Base-by-base conservation (phyloP, 352 stramenopile genomes). In the Globisporangium megalacanthum region DNA sequence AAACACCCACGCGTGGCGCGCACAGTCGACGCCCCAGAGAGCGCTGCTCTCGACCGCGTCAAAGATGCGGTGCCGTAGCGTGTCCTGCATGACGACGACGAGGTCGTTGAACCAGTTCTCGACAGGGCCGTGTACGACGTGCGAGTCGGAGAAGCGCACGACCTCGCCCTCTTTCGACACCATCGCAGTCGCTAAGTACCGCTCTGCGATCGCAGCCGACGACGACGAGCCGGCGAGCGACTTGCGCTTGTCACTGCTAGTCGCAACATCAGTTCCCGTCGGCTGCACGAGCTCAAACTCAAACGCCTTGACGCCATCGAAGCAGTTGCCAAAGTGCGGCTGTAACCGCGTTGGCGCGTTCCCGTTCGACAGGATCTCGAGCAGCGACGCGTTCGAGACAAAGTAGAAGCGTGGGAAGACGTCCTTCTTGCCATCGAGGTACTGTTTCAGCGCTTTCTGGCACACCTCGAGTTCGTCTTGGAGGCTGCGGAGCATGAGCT, bases 351-450 rank as follows among this genome's bases (percentile, higher is more conserved):
- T 78, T 9, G 91, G 92, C 2, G 68, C 61, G 49, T 93, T 98
- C 6, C 95, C 94, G 68, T 98, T 98, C 8, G 84, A 97, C 35
- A 98, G 69, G 59, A 98, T 98, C 57, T 98, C 93, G 3, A 98
- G 79, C 33, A 98, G 64, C 22, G 90, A 94, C 17, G 96, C 87
- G 25, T 97, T 97, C 13, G 91, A 97, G 36, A 98, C 90, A 59
- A 98, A 98, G 60, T 98, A 98, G 62, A 98, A 98, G n/a, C 94
- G 76, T 13, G 95, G 89, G 52, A 97, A 97, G 6, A 97, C 90
- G 54, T 98, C 96, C 68, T 98, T 98, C 73, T 98, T 98, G 49
- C 91, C 90, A 52, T 98, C 91, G 17, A 98, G 76, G 60, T 98
- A 98, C 63, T 98, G 85, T 60, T 98, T 97, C 4, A 98, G 71